These are phyloP conservation scores for Cercospora canescens DNA, from an alignment of 2,329 filamentous ascomycete species.

Conservation along the genomic window DNA sequence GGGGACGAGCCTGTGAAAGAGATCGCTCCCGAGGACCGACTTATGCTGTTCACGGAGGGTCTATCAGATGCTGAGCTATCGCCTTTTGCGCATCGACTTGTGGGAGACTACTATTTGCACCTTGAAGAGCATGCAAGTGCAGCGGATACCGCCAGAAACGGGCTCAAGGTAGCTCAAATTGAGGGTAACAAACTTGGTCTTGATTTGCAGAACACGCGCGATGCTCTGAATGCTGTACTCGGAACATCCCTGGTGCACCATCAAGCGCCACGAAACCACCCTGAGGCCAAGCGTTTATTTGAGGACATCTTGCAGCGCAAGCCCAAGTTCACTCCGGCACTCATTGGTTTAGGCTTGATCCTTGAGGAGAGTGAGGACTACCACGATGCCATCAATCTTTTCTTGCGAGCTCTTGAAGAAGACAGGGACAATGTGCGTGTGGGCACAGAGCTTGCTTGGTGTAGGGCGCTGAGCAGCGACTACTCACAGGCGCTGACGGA, in stretches of 20 bases:
- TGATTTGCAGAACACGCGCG: constrained; percentile 65
- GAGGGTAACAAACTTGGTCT: constrained; percentile 69
- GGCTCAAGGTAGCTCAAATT: constrained; percentile 59
- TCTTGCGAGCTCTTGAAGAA: constrained; percentile 71
- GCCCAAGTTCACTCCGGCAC: constrained; percentile 71
- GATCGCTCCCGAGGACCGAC: constrained; percentile 73
- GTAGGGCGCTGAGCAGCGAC: constrained; percentile 79
- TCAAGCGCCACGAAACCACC: constrained; percentile 85
- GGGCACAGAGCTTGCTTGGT: constrained; percentile 87
- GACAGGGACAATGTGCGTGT: constrained; percentile 76
- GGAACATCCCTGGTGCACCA: constrained; percentile 88
- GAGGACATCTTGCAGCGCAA: constrained; percentile 77
- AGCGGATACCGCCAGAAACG: constrained; percentile 77
- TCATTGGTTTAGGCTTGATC: constrained; percentile 89
- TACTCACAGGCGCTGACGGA: constrained; percentile 67
- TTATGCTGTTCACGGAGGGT: constrained; percentile 72
- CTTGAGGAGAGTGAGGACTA: constrained; percentile 93
- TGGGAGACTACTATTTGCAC: constrained; percentile 79
- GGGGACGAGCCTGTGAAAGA: constrained; percentile 54
- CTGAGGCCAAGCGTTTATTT: constrained; percentile 84
- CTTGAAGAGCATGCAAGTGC: constrained; percentile 83
- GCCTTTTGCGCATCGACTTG: constrained; percentile 77
- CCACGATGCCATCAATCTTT: constrained; percentile 74
- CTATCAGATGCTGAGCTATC: constrained; percentile 60
- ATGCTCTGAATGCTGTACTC: constrained; percentile 74